Percentiles rank a stretch among this genome's conserved stretches.
These are phyloP conservation scores for Hamamelis virginiana DNA, from an alignment of 164 flowering plant species.

Conservation along the genomic window DNA sequence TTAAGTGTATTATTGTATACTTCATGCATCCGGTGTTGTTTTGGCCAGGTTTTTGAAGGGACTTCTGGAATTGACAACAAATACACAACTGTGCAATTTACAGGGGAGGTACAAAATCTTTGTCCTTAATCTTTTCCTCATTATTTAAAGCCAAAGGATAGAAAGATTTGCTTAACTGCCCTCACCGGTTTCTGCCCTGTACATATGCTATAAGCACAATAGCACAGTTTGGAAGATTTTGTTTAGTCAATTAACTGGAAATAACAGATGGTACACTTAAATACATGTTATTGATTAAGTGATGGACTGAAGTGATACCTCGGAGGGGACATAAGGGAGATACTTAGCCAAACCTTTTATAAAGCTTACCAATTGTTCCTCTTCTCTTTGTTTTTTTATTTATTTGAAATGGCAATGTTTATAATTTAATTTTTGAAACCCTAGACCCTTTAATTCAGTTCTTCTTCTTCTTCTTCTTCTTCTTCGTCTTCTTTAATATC, in stretches of 20 bases:
- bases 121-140: not conserved
- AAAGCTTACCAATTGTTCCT: too few relatives aligned
- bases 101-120: conserved; percentile 73
- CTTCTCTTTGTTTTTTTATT: too few relatives aligned
- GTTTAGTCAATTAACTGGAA: not conserved
- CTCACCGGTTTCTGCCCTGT: not conserved
- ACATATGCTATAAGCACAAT: not conserved
- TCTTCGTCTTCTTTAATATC: too few relatives aligned
- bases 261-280: not conserved
- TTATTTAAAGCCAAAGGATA: not conserved
- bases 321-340: too few relatives aligned
- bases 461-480: too few relatives aligned
- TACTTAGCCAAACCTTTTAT: too few relatives aligned
- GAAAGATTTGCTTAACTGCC: not conserved
- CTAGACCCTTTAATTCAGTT: too few relatives aligned
- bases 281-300: too few relatives aligned
- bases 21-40: conserved; percentile 10
- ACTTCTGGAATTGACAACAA: conserved; percentile 99
- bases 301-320: too few relatives aligned
- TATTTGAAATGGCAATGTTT: too few relatives aligned
- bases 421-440: too few relatives aligned
- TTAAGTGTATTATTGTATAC: not conserved
- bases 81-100: conserved; percentile 94
- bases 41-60: conserved; percentile 88
- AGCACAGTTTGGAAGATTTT: not conserved